Evolutionary conservation across 305 asterid species (phyloP), one percentile per base, ranked within the genome.

Genomic region (Coffea humblotiana): DNA sequence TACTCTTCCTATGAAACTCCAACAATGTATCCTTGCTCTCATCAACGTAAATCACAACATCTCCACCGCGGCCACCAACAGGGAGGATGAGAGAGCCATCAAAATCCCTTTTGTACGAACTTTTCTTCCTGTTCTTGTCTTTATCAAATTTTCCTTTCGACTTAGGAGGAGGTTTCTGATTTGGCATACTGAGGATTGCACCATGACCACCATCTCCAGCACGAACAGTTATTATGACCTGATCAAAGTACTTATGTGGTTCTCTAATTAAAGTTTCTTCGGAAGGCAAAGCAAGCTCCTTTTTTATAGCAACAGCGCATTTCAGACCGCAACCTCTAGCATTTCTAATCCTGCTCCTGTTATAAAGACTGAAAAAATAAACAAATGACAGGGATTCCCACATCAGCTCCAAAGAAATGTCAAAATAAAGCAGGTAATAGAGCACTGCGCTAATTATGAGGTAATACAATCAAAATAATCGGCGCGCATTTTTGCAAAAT

Each of bases 171-270:
- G 86, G 69, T 74, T 71, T 88, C 80, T 80, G 88, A 82, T 76
- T 89, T 7, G 96, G 97, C 83, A 93, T 83, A 73, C 79, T 85
- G 73, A 94, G 93, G 83, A 91, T 65, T 21, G 95, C 87, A 60
- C 98, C 98, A 75, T 94, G 95, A 67, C 98, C 98, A 54, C 97
- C 98, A 82, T 94, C 98, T 73, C 98, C 98, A 37, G 97, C 88
- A 60, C 97, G 92, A 76, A 94, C 95, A 25, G 94, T 88, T 78
- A 94, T 90, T 69, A 88, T 82, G 73, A 89, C 98, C 83, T 94
- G 95, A 83, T 94, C 98, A 67, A 94, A 94, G 87, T 94, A 93
- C 66, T 90, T 94, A 85, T 93, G 97, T 3, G 89, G 89, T 77
- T 94, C 97, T 84, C 86, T 90, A 58, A 88, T 75, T 69, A 90